A percentile compares a stretch with the other conserved stretches of the same genome.
These are phyloP conservation scores for Coprinopsis sp. DNA, from an alignment of 768 basidiomycete genomes.

Conservation along the genomic window DNA sequence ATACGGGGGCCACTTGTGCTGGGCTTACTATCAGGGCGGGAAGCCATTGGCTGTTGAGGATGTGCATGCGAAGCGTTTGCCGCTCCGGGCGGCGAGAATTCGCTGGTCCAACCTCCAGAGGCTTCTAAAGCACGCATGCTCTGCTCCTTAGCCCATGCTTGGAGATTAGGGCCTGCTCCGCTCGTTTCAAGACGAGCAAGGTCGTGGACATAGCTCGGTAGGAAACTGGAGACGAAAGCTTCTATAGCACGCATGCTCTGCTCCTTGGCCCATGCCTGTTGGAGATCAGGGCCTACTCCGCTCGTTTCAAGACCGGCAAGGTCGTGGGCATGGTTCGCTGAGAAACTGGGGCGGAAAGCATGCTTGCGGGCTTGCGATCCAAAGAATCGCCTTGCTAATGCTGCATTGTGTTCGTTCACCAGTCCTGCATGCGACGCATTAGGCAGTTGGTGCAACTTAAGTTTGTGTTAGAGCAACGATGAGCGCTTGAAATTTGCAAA, in stretches of 20 bases:
- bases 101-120: slow-evolving; percentile 49
- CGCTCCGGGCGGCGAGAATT: slow-evolving; percentile 41
- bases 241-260: slow-evolving; percentile 37
- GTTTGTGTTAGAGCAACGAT: no score
- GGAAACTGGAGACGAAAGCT: slow-evolving; percentile 31
- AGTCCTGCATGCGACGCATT: slow-evolving; percentile 41
- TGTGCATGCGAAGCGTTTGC: slow-evolving; percentile 18
- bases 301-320: slow-evolving; percentile 29
- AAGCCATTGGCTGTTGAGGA: neutral
- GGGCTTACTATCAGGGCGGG: slow-evolving; percentile 34
- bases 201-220: slow-evolving; percentile 27
- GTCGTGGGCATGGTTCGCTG: slow-evolving; percentile 27
- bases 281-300: slow-evolving; percentile 32
- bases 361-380: slow-evolving; percentile 36
- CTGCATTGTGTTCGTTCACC: slow-evolving; percentile 61
- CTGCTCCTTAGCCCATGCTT: slow-evolving; percentile 50
- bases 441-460: slow-evolving; percentile 81
- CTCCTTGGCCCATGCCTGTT: slow-evolving; percentile 51
- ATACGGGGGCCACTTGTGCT: neutral
- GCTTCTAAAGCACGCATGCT: slow-evolving; percentile 35
- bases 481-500: no score
- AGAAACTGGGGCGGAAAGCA: slow-evolving; percentile 29
- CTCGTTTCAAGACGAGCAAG: slow-evolving; percentile 30
- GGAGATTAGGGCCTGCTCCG: slow-evolving; percentile 32
- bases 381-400: slow-evolving; percentile 80